Evolutionary conservation across 1,284 basidiomycete genomes (phyloP).

Genomic region (Stygiomarasmius scandens): DNA sequence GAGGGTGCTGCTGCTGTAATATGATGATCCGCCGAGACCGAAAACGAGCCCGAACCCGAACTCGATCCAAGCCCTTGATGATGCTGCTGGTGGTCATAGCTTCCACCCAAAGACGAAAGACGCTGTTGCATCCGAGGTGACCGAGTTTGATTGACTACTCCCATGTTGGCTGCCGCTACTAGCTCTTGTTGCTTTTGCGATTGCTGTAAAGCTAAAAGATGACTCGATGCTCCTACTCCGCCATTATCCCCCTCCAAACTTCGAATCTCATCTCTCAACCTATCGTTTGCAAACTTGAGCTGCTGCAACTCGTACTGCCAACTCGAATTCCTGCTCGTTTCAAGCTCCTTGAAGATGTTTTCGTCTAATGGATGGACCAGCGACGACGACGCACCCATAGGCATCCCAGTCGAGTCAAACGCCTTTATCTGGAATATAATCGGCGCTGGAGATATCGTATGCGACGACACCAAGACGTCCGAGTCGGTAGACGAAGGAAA

Average conservation of each 20-base stretch:
- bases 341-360: conserved; percentile 78
- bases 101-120: not conserved
- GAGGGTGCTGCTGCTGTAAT: not conserved
- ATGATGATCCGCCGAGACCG: not conserved
- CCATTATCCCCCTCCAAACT: conserved; percentile 44
- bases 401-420: conserved; percentile 21
- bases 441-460: conserved; percentile 33
- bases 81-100: conserved; percentile 9
- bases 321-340: conserved; percentile 65
- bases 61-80: conserved; percentile 1
- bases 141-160: not conserved
- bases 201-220: not conserved
- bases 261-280: conserved; percentile 70
- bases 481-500: conserved; percentile 41
- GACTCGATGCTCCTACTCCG: not conserved
- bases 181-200: not conserved
- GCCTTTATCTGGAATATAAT: conserved; percentile 39
- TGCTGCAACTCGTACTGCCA: conserved; percentile 95
- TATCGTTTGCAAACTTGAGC: conserved; percentile 74
- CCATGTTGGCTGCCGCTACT: not conserved
- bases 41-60: too few relatives aligned
- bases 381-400: conserved; percentile 17
- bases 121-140: not conserved
- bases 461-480: conserved; percentile 18
- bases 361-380: conserved; percentile 31